phyloP scores from a whole-genome alignment of 257 asterid genomes.

The Solanum bulbocastanum region DNA sequence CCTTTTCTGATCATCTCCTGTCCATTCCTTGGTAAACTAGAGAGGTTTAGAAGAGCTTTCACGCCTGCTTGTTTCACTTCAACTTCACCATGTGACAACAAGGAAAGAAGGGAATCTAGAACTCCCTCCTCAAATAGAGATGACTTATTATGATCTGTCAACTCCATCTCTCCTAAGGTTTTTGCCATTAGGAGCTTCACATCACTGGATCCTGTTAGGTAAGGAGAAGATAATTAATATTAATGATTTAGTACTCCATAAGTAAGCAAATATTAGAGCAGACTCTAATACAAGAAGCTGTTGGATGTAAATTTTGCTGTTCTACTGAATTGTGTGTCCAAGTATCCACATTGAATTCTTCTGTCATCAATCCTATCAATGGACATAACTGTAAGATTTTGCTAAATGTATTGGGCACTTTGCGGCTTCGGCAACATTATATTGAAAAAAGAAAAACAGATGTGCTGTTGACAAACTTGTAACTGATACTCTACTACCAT shows the following conservation, averaged over 20 bases:
- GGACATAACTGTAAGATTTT: background rate
- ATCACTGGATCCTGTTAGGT: constrained; percentile 31
- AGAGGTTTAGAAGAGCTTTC: constrained; percentile 42
- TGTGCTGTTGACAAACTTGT: background rate
- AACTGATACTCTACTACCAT: background rate
- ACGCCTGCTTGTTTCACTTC: constrained; percentile 38
- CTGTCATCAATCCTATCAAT: background rate
- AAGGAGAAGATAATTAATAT: background rate
- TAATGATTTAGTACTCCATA: background rate
- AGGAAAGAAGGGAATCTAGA: constrained; percentile 34
- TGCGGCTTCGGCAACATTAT: background rate
- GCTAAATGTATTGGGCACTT: background rate
- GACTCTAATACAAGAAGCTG: background rate
- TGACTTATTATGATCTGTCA: constrained; percentile 51
- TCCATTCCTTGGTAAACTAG: constrained; percentile 40
- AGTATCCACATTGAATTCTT: background rate
- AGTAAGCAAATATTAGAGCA: background rate
- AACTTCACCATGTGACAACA: constrained; percentile 22
- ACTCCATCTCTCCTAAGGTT: constrained; percentile 50
- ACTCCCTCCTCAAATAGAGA: constrained; percentile 45
- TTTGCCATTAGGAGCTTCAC: constrained; percentile 54
- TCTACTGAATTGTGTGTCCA: background rate
- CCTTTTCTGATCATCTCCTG: constrained; percentile 53
- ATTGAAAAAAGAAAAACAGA: background rate
- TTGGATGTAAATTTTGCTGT: background rate